Evolutionary conservation across 208 protist genomes (phyloP), one percentile per base, ranked within the genome.

Genomic region (Porcisia hertigi): DNA sequence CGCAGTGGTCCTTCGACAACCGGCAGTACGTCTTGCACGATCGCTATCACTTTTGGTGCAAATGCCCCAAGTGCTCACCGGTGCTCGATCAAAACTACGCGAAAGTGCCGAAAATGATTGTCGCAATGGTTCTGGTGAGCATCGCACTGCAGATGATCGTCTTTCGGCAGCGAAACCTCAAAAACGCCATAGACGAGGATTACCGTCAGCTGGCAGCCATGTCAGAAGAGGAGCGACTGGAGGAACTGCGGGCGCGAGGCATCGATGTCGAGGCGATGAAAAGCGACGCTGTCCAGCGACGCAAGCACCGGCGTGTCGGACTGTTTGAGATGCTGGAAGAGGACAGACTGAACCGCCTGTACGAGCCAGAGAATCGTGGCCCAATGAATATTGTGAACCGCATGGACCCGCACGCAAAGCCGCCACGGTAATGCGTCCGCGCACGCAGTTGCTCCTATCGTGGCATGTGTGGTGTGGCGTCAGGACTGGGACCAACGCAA

Each of bases 1-100:
- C 89, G 47, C 75, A 82, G 23, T 97, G 93, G 91, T 84, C 82
- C 62, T 97, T 94, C 73, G 91, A 97, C 78, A 92, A 94, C 75
- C 89, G 93, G 34, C 93, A 97, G 82, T 92, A 97, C 77, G 93
- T 97, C n/a, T 79, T 97, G 52, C 91, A 95, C 84, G 93, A 97
- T 69, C 93, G 91, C 69, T 97, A 97, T 79, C 84, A 82, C 30
- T 97, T 97, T 63, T 94, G 91, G 88, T 97, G 93, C 81, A 94
- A 94, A 71, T 97, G 93, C 80, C 88, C 91, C 49, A 91, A 90
- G 70, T 97, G 93, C 62, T 77, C 93, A 6, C 90, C 91, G 0
- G 85, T 80, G 43, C 59, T 95, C 20, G 90, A 95, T 62, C 75
- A 75, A 57, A 85, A 86, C 77, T 96, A 94, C 77, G 78, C 87